Evolutionary conservation across 1,284 basidiomycete genomes (phyloP).

Genomic region (Vanrija sp.): DNA sequence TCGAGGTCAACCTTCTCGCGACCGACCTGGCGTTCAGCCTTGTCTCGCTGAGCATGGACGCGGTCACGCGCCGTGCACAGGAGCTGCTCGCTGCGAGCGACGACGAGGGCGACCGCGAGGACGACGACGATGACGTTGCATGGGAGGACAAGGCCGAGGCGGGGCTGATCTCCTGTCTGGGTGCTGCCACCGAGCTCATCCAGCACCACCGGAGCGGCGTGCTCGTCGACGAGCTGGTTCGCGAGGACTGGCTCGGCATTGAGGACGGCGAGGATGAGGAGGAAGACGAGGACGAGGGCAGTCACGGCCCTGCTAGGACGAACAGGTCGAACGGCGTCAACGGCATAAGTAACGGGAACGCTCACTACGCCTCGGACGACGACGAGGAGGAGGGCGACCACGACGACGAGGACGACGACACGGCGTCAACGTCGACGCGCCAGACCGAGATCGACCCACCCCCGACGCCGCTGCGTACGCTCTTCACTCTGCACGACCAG

Average conservation of each 20-base stretch:
- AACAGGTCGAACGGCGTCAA: no score
- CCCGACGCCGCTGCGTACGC: conserved; percentile 24
- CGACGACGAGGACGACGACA: conserved; percentile 17
- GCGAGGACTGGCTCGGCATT: background rate
- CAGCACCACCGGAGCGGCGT: conserved; percentile 10
- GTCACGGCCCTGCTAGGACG: no score
- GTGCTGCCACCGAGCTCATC: conserved; percentile 3
- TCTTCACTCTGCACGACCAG: conserved; percentile 33
- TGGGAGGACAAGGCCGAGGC: conserved; percentile 18
- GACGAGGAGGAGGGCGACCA: background rate
- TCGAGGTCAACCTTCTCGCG: conserved; percentile 22
- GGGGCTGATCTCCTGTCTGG: conserved; percentile 9
- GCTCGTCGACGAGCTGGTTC: conserved; percentile 4
- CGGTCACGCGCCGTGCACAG: conserved; percentile 21
- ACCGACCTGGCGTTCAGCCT: conserved; percentile 27
- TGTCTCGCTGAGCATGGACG: conserved; percentile 22
- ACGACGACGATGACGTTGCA: conserved; percentile 11
- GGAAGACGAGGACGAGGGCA: no score
- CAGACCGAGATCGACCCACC: conserved; percentile 3
- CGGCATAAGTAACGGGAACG: no score
- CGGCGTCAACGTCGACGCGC: conserved; percentile 13
- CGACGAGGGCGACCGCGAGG: conserved; percentile 15
- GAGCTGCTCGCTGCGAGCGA: conserved; percentile 4
- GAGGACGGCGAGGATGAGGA: conserved; percentile 14
- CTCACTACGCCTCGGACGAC: conserved; percentile 2